phyloP scores from a whole-genome alignment of 768 basidiomycete genomes.

The Suillus weaverae region DNA sequence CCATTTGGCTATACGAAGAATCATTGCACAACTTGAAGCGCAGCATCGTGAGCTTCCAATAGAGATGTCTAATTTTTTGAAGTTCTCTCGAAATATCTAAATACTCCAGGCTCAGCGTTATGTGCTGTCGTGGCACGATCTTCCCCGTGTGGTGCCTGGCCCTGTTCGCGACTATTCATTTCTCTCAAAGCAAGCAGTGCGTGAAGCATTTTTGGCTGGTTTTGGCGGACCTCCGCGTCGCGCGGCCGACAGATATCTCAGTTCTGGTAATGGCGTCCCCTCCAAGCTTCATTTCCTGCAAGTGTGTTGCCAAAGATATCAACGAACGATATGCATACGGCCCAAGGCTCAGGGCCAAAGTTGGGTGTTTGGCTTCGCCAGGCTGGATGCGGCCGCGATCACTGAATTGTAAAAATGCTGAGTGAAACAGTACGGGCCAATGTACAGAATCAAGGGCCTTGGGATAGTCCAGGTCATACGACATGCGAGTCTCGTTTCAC shows the following conservation, averaged over 20 bases:
- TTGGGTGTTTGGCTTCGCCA: slow-evolving; percentile 34
- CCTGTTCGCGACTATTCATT: background rate
- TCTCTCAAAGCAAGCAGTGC: too few relatives aligned
- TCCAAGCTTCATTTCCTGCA: background rate
- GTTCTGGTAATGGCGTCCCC: background rate
- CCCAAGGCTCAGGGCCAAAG: slow-evolving; percentile 40
- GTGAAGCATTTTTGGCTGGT: too few relatives aligned
- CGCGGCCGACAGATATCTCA: background rate
- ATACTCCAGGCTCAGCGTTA: too few relatives aligned
- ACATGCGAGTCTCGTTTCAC: background rate
- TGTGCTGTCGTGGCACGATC: too few relatives aligned
- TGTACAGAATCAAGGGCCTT: background rate
- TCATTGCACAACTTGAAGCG: too few relatives aligned
- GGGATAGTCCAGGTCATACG: background rate
- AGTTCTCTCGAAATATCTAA: too few relatives aligned
- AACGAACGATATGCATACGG: slow-evolving; percentile 28
- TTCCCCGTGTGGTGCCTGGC: too few relatives aligned
- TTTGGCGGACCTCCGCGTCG: background rate
- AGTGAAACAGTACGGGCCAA: background rate
- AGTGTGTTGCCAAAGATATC: background rate
- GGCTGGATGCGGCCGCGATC: background rate
- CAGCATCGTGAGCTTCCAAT: too few relatives aligned
- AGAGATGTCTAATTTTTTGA: too few relatives aligned
- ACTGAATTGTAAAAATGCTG: background rate
- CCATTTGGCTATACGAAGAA: too few relatives aligned